Percentiles rank a stretch among this genome's conserved stretches.
These are phyloP conservation scores for Podospora conica DNA, from an alignment of 495 filamentous ascomycete species.

Conservation along the genomic window DNA sequence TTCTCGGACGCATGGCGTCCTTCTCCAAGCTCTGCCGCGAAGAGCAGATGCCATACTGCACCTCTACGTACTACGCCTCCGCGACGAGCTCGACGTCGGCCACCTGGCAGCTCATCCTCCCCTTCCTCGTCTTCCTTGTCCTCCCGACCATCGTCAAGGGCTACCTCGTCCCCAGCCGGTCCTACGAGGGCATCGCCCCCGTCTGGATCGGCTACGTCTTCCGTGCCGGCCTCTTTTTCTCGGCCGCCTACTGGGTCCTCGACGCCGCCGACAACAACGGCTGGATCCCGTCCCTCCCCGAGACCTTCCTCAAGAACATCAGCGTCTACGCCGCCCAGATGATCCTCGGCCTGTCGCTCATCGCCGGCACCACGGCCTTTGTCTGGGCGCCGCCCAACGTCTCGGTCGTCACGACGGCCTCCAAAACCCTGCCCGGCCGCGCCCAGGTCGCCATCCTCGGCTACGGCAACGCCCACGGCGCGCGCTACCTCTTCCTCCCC, in stretches of 20 bases:
- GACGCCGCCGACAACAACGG: conserved; percentile 86
- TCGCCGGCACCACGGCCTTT: conserved; percentile 61
- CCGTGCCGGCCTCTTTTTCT: conserved; percentile 66
- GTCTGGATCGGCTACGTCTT: conserved; percentile 79
- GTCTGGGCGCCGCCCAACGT: conserved; percentile 71
- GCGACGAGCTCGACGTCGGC: conserved; percentile 87
- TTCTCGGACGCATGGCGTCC: conserved; percentile 75
- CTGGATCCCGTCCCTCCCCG: conserved; percentile 64
- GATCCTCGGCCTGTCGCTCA: conserved; percentile 66
- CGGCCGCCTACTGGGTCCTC: conserved; percentile 79
- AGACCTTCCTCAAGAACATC: conserved; percentile 59
- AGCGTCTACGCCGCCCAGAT: conserved; percentile 70
- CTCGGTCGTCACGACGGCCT: conserved; percentile 44
- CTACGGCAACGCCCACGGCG: conserved; percentile 86
- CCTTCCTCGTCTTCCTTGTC: conserved; percentile 63
- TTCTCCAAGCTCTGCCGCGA: conserved; percentile 92
- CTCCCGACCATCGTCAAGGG: conserved; percentile 73
- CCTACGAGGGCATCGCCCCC: conserved; percentile 77
- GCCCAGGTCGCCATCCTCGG: conserved; percentile 73
- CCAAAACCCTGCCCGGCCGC: conserved; percentile 33
- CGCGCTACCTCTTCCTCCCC: conserved; percentile 81
- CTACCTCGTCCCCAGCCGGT: conserved; percentile 69
- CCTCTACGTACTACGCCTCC: conserved; percentile 91
- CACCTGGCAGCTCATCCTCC: conserved; percentile 79
- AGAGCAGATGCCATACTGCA: conserved; percentile 96